These are phyloP conservation scores for Rosa multiflora DNA, from an alignment of 306 rosid genomes.

Conservation along the genomic window DNA sequence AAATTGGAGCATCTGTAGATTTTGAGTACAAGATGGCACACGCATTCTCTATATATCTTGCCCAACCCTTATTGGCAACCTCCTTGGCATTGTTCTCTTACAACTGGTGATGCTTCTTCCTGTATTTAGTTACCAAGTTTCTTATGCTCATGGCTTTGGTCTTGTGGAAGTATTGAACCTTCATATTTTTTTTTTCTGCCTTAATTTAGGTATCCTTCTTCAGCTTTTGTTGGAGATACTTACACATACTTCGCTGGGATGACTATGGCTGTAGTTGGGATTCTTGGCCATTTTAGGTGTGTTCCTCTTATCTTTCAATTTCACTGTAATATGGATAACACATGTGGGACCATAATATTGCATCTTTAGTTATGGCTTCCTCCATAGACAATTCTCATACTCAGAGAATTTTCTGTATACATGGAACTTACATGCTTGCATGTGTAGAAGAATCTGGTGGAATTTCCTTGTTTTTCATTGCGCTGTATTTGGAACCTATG, in stretches of 20 bases:
- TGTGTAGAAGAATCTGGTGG: background rate
- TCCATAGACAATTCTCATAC: background rate
- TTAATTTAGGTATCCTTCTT: conserved; percentile 82
- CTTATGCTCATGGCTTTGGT: conserved; percentile 14
- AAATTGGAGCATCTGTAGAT: conserved; percentile 76
- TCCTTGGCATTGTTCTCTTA: conserved; percentile 70
- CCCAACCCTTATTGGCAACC: conserved; percentile 79
- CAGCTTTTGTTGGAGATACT: conserved; percentile 96
- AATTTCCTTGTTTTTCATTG: background rate
- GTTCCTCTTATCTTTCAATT: conserved; percentile 10
- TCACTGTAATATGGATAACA: background rate
- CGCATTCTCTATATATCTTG: conserved; percentile 77
- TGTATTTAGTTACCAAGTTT: conserved; percentile 5
- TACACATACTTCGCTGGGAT: conserved; percentile 97
- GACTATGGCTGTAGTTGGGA: conserved; percentile 97
- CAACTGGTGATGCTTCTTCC: conserved; percentile 54
- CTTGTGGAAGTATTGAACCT: conserved; percentile 20
- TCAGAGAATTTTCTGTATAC: background rate
- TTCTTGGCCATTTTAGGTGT: conserved; percentile 93
- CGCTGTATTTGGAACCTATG: background rate
- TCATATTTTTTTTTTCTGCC: conserved; percentile 25
- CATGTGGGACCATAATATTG: background rate
- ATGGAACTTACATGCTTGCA: background rate
- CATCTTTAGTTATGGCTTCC: background rate
- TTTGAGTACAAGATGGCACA: conserved; percentile 80